These are phyloP conservation scores for Talaromyces ruber DNA, from an alignment of 495 filamentous ascomycete genomes.

Conservation along the genomic window DNA sequence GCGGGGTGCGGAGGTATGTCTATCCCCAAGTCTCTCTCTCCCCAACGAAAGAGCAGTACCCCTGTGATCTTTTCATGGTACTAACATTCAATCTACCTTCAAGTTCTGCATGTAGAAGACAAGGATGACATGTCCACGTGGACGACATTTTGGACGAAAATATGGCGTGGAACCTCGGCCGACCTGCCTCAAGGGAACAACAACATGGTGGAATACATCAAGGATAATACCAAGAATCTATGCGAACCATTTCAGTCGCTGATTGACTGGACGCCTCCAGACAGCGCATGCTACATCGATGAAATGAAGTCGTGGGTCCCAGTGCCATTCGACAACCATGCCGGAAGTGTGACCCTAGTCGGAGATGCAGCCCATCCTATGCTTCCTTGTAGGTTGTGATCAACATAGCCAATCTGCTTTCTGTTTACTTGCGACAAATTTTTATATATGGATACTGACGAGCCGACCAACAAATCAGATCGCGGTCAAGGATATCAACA, in stretches of 20 bases:
- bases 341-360: constrained; percentile 33
- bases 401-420: not conserved
- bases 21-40: not conserved
- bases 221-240: not conserved
- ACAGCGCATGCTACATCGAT: constrained; percentile 6
- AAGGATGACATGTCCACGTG: constrained; percentile 10
- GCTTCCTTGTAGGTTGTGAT: constrained; percentile 7
- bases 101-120: constrained; percentile 7
- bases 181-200: not conserved
- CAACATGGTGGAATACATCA: not conserved
- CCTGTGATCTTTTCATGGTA: not conserved
- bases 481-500: constrained; percentile 44
- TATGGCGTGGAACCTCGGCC: not conserved
- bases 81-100: constrained; percentile 8
- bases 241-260: constrained; percentile 3
- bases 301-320: constrained; percentile 12
- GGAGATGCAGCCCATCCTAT: constrained; percentile 46
- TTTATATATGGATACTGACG: not conserved
- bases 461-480: not conserved
- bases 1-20: constrained; percentile 1
- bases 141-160: constrained; percentile 2
- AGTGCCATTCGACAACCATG: constrained; percentile 28
- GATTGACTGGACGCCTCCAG: not conserved
- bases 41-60: not conserved
- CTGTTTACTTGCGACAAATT: not conserved